Conservation (phyloP, 2,329 filamentous ascomycete species). For the Penicillium sp. region DNA sequence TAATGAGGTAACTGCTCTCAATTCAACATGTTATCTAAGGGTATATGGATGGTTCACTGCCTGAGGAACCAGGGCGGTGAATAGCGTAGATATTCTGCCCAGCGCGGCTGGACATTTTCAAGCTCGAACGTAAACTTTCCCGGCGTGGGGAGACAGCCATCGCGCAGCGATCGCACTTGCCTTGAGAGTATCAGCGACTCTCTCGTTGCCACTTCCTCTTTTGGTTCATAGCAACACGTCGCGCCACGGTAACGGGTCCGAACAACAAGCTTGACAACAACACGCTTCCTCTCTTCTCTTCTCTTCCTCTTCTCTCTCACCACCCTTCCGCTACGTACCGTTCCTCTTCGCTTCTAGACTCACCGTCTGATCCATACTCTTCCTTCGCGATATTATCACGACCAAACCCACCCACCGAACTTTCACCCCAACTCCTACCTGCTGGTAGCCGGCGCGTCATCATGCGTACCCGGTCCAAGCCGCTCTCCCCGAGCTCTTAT, state of each 20-base stretch:
- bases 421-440: background rate
- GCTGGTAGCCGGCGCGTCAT: constrained; percentile 14
- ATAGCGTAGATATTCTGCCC: constrained; percentile 12
- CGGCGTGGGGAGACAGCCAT: background rate
- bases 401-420: background rate
- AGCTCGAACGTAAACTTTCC: background rate
- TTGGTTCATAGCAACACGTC: background rate
- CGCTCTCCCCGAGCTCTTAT: constrained; percentile 38
- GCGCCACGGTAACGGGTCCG: background rate
- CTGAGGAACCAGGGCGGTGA: no score
- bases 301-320: constrained; percentile 3
- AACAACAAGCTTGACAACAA: background rate
- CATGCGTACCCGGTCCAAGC: constrained; percentile 47
- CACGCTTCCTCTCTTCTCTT: background rate
- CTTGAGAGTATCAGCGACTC: background rate
- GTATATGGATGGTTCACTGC: no score
- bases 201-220: constrained; percentile 2
- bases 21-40: no score
- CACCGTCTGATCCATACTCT: background rate
- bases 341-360: background rate
- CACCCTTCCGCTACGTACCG: background rate
- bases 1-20: no score
- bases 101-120: background rate
- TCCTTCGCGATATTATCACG: background rate
- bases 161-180: constrained; percentile 26